Evolutionary conservation across 495 filamentous ascomycete species (phyloP).

Genomic region (Hypoxylon lienhwacheense): DNA sequence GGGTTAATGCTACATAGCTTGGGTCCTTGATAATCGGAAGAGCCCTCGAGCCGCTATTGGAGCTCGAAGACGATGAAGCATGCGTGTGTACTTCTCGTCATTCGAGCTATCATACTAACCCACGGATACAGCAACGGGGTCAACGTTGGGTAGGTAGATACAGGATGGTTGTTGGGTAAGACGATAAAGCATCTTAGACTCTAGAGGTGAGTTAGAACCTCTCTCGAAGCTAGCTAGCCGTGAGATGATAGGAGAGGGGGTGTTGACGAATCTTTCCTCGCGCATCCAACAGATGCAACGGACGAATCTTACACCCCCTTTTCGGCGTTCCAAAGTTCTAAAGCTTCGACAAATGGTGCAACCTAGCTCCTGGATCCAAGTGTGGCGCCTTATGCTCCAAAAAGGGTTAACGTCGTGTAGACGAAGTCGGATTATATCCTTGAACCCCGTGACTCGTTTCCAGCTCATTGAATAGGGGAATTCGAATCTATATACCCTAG

Average conservation of each 20-base stretch:
- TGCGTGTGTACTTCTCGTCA: constrained; percentile 3
- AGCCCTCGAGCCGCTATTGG: constrained; percentile 4
- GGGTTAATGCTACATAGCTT: constrained; percentile 24
- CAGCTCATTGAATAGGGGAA: no score
- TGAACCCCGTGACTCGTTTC: no score
- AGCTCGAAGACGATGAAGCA: background rate
- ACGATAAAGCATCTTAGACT: constrained; percentile 12
- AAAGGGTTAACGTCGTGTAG: constrained; percentile 1
- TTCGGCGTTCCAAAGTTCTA: constrained; percentile 9
- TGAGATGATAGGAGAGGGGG: constrained; percentile 22
- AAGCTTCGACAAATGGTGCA: constrained; percentile 12
- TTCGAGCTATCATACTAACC: background rate
- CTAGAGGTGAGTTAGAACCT: constrained; percentile 14
- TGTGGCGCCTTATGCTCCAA: constrained; percentile 26
- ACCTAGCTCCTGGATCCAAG: no score
- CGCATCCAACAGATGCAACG: constrained; percentile 15
- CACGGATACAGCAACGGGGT: constrained; percentile 3
- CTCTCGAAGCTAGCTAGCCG: constrained; percentile 21
- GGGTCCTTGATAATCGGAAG: constrained; percentile 9
- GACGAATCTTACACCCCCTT: constrained; percentile 15
- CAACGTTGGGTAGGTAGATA: background rate
- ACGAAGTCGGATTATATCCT: constrained; percentile 8
- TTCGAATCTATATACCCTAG: no score
- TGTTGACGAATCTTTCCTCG: constrained; percentile 12
- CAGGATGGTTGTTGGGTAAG: constrained; percentile 3